A percentile compares a stretch with the other conserved stretches of the same genome.
Conservation (phyloP, 2,329 filamentous ascomycete species). For the Fusarium scirpi region DNA sequence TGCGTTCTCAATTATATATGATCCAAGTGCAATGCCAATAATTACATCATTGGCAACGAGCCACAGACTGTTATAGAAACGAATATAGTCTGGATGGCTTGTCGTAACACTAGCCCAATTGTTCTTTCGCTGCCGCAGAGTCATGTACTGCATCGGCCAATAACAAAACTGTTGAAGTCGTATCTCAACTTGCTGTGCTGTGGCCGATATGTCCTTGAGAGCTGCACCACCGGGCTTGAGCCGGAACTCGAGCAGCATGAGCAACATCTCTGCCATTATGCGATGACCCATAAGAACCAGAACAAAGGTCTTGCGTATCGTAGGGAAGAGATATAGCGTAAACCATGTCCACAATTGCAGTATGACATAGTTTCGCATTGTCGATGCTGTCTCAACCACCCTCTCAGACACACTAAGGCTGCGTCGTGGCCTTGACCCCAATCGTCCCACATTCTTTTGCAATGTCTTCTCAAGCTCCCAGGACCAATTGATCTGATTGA, state of each 20-base stretch:
- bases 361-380: slow-evolving; percentile 81
- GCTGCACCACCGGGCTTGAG: slow-evolving; percentile 82
- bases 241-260: slow-evolving; percentile 87
- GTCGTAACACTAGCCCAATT: slow-evolving; percentile 97
- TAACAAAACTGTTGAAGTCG: slow-evolving; percentile 98
- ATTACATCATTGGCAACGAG: slow-evolving; percentile 98
- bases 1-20: slow-evolving; percentile 96
- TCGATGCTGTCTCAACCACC: slow-evolving; percentile 92
- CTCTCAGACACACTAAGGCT: slow-evolving; percentile 93
- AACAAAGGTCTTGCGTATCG: slow-evolving; percentile 80
- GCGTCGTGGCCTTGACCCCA: slow-evolving; percentile 84
- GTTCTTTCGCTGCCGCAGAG: slow-evolving; percentile 85
- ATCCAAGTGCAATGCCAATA: slow-evolving; percentile 95
- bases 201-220: slow-evolving; percentile 94
- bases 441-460: slow-evolving; percentile 88
- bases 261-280: slow-evolving; percentile 80
- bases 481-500: slow-evolving; percentile 96
- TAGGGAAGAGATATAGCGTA: slow-evolving; percentile 80
- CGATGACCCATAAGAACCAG: slow-evolving; percentile 83
- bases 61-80: slow-evolving; percentile 99
- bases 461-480: slow-evolving; percentile 88
- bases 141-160: slow-evolving; percentile 97
- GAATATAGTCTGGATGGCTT: slow-evolving; percentile 96
- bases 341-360: slow-evolving; percentile 77
- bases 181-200: slow-evolving; percentile 97